Evolutionary conservation across 805 yeast species (phyloP).

Genomic region (Yarrowia sp.): DNA sequence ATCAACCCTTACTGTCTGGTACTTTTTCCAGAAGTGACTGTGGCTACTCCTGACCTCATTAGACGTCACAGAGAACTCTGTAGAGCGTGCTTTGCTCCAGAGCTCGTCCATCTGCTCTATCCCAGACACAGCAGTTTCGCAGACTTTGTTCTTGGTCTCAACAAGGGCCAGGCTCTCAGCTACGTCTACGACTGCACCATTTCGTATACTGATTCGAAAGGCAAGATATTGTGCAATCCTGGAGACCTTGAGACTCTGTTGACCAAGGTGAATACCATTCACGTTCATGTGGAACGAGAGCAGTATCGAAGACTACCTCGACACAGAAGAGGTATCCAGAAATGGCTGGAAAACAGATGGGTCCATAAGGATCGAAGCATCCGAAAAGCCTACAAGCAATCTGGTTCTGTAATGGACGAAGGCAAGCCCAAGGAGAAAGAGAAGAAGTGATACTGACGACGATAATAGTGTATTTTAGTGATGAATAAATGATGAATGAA

Average conservation of each 20-base stretch:
- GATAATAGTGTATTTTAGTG: not conserved
- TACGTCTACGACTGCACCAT: conserved; percentile 64
- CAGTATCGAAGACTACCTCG: conserved; percentile 42
- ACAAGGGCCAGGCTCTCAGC: conserved; percentile 44
- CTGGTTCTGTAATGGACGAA: conserved; percentile 50
- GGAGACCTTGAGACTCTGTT: conserved; percentile 36
- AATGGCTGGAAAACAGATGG: conserved; percentile 82
- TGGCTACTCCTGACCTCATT: conserved; percentile 49
- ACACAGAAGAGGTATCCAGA: conserved; percentile 50
- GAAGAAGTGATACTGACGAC: not conserved
- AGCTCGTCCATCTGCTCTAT: conserved; percentile 66
- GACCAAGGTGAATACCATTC: conserved; percentile 42
- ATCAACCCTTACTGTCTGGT: conserved; percentile 61
- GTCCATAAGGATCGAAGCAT: conserved; percentile 61
- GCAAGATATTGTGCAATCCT: conserved; percentile 41
- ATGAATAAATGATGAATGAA: not conserved
- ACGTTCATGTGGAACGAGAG: conserved; percentile 41
- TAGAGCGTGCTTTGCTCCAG: conserved; percentile 65
- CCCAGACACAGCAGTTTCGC: conserved; percentile 64
- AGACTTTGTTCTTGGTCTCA: conserved; percentile 45
- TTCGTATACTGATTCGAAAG: conserved; percentile 49
- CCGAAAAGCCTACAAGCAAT: conserved; percentile 41
- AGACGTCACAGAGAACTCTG: conserved; percentile 62
- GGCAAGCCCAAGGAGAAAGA: conserved; percentile 9
- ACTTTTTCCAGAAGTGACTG: conserved; percentile 85